Conservation (phyloP, 768 basidiomycete genomes). For the Tylopilus felleus region DNA sequence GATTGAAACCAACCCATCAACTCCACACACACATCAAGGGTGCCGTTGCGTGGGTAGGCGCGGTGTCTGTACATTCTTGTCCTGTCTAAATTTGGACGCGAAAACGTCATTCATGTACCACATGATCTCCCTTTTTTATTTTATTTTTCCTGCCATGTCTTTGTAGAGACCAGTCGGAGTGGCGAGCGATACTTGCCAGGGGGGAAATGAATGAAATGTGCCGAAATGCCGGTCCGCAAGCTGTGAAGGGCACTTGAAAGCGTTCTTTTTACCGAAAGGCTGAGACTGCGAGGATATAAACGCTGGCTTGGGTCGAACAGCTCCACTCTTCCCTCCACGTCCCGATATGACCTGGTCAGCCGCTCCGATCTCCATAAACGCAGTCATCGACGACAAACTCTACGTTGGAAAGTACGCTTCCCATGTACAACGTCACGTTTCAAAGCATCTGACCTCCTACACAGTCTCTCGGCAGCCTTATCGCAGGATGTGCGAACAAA, state of each 20-base stretch:
- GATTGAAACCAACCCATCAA: not conserved
- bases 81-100: no score
- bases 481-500: constrained; percentile 28
- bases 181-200: no score
- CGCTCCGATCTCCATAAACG: constrained; percentile 23
- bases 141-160: no score
- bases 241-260: not conserved
- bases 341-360: constrained; percentile 28
- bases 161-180: no score
- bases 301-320: not conserved
- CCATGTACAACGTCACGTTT: not conserved
- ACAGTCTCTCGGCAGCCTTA: constrained; percentile 33
- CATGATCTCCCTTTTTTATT: no score
- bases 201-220: no score
- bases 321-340: constrained; percentile 13
- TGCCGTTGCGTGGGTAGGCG: not conserved
- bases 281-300: constrained; percentile 19
- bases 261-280: not conserved
- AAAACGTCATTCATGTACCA: no score
- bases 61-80: no score
- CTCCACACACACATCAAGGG: not conserved
- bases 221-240: constrained; percentile 25
- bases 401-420: constrained; percentile 37
- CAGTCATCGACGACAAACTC: constrained; percentile 31
- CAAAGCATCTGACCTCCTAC: not conserved